Base-by-base conservation (phyloP, 306 rosid genomes). In the Vigna reflexopilosa region DNA sequence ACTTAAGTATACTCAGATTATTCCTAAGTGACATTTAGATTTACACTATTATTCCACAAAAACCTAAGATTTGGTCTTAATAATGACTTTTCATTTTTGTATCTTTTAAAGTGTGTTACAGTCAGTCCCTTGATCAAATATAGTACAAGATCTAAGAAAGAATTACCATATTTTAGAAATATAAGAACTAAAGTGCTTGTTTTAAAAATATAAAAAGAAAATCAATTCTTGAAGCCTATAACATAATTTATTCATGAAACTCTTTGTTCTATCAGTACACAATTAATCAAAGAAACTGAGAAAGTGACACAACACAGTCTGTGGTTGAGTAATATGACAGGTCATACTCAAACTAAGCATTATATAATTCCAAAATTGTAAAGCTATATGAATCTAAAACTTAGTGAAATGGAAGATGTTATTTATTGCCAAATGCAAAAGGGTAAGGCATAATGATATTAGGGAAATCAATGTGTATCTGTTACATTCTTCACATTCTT, bases 401-500 rank as follows among this genome's bases (percentile, higher is more conserved):
- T 30, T 57, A 6, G 7, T 36, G 36, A 68, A 44, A 68, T 5
- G 15, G 54, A 40, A 0, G 24, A 44, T 17, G 24, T n/a, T 62
- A 71, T 63, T 59, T 62, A 44, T 32, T 4, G 20, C 56, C 44
- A 63, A 54, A 24, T 10, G 28, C 56, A 48, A 76, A 51, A 62
- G 54, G 26, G 55, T 73, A 42, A 19, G 13, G 5, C 77, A 24
- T 1, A 62, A 24, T 38, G 10, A 62, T 9, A 42, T 28, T 24
- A 67, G 49, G 20, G 48, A 5, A 75, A 13, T 66, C 24, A 6
- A 68, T 42, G 15, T 67, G 16, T 12, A 58, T 75, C 2, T 75
- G 71, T 7, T 57, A 58, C 77, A 68, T 59, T 81, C 66, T 70
- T 70, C 50, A 51, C 13, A 45, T 56, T 68, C 49, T 20, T 19